Conservation (phyloP, 1,284 basidiomycete species). For the Abortiporus biennis region DNA sequence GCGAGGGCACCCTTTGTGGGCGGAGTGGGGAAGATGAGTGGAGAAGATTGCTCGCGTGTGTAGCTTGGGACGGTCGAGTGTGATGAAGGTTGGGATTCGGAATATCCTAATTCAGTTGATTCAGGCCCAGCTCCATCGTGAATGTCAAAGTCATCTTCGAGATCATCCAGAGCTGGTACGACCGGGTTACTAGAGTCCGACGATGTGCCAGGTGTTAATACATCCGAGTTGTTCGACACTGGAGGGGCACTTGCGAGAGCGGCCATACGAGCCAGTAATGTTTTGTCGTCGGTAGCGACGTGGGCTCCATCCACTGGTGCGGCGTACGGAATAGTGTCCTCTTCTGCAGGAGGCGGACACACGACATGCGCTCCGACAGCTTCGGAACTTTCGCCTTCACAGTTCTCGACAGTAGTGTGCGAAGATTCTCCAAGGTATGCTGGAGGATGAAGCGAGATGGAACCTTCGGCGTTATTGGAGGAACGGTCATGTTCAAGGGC, state of each 20-base stretch:
- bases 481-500: neutral
- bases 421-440: neutral
- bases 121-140: neutral
- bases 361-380: slow-evolving; percentile 2
- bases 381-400: neutral
- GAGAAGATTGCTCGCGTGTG: slow-evolving; percentile 18
- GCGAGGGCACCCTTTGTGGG: slow-evolving; percentile 20
- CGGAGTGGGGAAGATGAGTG: slow-evolving; percentile 20
- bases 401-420: neutral
- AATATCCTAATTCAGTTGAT: neutral
- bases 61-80: slow-evolving; percentile 17
- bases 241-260: slow-evolving; percentile 51
- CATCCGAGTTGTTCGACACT: neutral
- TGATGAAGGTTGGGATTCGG: neutral
- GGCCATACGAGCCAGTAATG: slow-evolving; percentile 50
- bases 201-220: slow-evolving; percentile 9
- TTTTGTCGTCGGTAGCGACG: slow-evolving; percentile 73
- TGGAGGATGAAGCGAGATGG: neutral
- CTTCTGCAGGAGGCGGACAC: neutral
- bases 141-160: slow-evolving; percentile 7
- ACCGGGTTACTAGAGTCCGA: slow-evolving; percentile 21
- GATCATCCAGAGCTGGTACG: slow-evolving; percentile 23
- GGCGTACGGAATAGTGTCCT: slow-evolving; percentile 1
- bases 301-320: slow-evolving; percentile 39
- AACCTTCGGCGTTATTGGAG: neutral